Percentiles rank a stretch among this genome's conserved stretches.
phyloP scores from a whole-genome alignment of 306 rosid genomes.

The Hippophae tibetana region DNA sequence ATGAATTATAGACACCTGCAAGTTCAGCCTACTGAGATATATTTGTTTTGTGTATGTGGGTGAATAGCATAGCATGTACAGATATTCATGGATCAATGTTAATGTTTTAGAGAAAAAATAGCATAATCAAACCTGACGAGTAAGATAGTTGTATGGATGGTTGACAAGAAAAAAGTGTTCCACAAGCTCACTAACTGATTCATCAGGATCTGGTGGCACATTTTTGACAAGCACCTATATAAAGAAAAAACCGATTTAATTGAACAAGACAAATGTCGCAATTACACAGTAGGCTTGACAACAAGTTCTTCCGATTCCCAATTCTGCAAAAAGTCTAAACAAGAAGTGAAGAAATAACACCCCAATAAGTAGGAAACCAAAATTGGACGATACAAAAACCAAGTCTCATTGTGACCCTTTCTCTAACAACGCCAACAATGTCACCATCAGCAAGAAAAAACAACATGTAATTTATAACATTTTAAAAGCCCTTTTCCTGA shows the following conservation, averaged over 20 bases:
- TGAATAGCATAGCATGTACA: not conserved
- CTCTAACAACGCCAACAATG: no score
- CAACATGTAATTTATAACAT: no score
- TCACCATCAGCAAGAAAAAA: no score
- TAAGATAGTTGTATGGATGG: conserved; percentile 83
- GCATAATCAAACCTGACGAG: conserved; percentile 59
- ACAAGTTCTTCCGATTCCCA: no score
- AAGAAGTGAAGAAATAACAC: no score
- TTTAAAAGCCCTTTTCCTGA: no score
- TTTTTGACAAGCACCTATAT: conserved; percentile 82
- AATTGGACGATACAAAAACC: no score
- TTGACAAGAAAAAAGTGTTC: conserved; percentile 97
- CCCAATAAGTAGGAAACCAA: not conserved
- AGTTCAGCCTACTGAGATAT: not conserved
- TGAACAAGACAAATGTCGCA: not conserved
- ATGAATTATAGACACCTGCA: no score
- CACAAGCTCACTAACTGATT: conserved; percentile 79
- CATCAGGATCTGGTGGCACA: conserved; percentile 95
- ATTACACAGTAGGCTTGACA: no score
- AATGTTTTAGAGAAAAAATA: not conserved
- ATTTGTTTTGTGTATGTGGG: not conserved
- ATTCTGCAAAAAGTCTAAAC: no score
- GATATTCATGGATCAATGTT: not conserved
- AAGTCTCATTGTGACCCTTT: no score
- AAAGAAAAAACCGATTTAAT: conserved; percentile 6